Evolutionary conservation across 139 green algal genomes (phyloP).

Genomic region (Gonium pectorale): DNA sequence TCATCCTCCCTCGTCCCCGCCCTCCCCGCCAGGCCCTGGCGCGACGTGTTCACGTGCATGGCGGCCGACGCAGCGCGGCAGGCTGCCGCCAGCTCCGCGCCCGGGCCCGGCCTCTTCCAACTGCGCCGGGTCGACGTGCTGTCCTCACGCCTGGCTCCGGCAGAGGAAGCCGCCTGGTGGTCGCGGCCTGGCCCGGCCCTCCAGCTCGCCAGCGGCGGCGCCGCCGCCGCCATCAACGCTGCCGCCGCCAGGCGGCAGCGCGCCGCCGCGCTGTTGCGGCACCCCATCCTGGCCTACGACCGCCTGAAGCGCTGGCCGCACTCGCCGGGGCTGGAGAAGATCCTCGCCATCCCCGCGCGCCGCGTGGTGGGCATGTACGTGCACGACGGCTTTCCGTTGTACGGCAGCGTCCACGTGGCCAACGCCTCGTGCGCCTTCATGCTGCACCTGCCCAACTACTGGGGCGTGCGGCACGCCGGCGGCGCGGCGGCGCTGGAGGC

Average conservation of each 20-base stretch:
- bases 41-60: too few species aligned
- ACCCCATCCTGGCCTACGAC: constrained; percentile 30
- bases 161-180: neutral
- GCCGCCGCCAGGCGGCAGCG: too few species aligned
- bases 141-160: neutral
- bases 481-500: too few species aligned
- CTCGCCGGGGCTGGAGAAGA: neutral
- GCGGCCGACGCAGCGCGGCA: too few species aligned
- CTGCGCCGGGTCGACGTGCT: neutral
- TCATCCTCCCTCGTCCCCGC: too few species aligned
- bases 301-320: neutral
- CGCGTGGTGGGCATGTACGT: constrained; percentile 15
- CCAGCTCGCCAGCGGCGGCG: too few species aligned
- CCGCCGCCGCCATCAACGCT: too few species aligned
- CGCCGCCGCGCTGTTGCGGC: neutral
- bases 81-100: neutral
- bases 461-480: too few species aligned
- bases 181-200: neutral
- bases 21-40: too few species aligned
- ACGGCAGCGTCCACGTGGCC: neutral
- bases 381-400: constrained; percentile 15
- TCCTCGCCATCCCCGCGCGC: neutral
- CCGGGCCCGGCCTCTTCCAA: neutral
- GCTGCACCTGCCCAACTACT: constrained; percentile 18
- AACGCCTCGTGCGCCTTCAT: neutral